These are phyloP conservation scores for Apiospora pterosperma DNA, from an alignment of 2,329 filamentous ascomycete species.

Conservation along the genomic window DNA sequence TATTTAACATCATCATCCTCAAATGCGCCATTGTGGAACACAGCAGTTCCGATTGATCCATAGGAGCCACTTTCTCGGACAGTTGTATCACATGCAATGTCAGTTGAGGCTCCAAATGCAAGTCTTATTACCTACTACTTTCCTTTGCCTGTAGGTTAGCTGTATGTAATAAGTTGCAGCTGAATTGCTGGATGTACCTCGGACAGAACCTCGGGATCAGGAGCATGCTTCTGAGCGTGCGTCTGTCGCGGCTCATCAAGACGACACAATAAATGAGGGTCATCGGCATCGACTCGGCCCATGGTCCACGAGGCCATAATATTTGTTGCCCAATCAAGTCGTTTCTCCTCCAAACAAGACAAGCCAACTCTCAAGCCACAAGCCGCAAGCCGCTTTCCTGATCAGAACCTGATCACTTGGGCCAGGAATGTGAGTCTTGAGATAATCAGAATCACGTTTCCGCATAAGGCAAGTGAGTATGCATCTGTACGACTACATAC, in stretches of 20 bases:
- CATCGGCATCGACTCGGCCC: neutral
- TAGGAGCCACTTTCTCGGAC: neutral
- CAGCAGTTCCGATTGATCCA: neutral
- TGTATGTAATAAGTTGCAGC: neutral
- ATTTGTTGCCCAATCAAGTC: neutral
- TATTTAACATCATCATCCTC: neutral
- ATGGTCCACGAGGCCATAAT: neutral
- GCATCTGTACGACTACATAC: no score
- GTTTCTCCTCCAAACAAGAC: neutral
- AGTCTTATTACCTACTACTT: neutral
- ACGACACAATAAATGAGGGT: conserved; percentile 2
- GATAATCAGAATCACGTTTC: neutral
- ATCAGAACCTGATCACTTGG: neutral
- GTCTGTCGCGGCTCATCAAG: neutral
- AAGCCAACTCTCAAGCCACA: neutral
- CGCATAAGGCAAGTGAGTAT: no score
- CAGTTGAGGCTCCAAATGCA: neutral
- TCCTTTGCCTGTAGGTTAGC: neutral
- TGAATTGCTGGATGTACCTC: neutral
- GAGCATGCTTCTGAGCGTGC: no score
- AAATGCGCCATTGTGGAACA: neutral
- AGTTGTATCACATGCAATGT: neutral
- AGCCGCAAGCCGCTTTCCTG: neutral
- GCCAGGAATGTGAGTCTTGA: neutral
- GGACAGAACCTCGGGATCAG: no score